Conservation (phyloP, 2,329 filamentous ascomycete species). For the Aureobasidium sp. region DNA sequence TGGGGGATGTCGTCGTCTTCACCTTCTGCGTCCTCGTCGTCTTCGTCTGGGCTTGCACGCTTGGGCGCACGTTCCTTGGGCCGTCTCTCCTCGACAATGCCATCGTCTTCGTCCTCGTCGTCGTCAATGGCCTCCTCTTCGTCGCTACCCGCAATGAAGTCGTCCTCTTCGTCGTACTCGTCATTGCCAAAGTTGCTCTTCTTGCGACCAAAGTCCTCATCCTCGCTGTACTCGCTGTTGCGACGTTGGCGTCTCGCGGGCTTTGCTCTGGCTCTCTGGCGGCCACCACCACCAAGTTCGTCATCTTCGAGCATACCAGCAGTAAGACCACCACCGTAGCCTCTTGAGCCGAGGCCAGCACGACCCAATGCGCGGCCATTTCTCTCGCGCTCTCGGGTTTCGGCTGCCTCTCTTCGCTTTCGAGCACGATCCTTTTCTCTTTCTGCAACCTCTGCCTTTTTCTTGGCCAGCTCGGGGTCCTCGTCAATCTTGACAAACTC, state of each 20-base stretch:
- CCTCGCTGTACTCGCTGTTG: conserved; percentile 54
- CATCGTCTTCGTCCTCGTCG: conserved; percentile 48
- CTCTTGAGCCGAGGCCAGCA: conserved; percentile 41
- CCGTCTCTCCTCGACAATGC: conserved; percentile 31
- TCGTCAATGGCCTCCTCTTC: conserved; percentile 49
- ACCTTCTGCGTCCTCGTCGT: conserved; percentile 31
- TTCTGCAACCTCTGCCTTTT: conserved; percentile 65
- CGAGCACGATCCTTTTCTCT: conserved; percentile 64
- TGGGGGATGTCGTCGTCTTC: conserved; percentile 26
- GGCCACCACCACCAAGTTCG: conserved; percentile 31
- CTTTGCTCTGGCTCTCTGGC: conserved; percentile 20
- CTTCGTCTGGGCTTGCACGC: conserved; percentile 25
- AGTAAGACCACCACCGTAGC: conserved; percentile 51
- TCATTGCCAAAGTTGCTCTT: conserved; percentile 57
- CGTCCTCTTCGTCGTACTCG: conserved; percentile 73
- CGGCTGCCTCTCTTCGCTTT: conserved; percentile 60
- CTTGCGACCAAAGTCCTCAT: conserved; percentile 68
- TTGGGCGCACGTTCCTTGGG: conserved; percentile 20
- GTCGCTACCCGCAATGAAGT: conserved; percentile 69
- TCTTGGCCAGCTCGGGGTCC: conserved; percentile 70
- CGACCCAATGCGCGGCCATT: conserved; percentile 43
- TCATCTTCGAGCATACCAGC: conserved; percentile 64
- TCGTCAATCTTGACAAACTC: conserved; percentile 64
- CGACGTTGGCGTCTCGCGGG: conserved; percentile 31
- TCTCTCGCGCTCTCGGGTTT: conserved; percentile 56